Conservation (phyloP, 1,284 basidiomycete genomes). For the Sphaerobolus stellatus region DNA sequence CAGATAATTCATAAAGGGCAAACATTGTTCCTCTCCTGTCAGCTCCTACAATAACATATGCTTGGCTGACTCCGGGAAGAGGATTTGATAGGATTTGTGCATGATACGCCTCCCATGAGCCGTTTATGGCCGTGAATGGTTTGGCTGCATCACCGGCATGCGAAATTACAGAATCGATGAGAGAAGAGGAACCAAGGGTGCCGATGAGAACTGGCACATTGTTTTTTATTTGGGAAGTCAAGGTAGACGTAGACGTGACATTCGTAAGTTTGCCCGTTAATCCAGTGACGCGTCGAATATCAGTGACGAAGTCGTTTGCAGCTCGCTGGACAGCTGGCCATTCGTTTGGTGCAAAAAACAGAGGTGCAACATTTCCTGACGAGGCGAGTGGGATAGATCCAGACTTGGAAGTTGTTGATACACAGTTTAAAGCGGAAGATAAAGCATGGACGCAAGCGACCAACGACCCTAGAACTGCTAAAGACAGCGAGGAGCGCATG, state of each 20-base stretch:
- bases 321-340: conserved; percentile 67
- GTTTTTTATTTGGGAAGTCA: conserved; percentile 22
- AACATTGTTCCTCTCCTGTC: conserved; percentile 70
- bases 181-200: conserved; percentile 60
- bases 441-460: not conserved
- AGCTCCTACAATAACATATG: conserved; percentile 64
- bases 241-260: conserved; percentile 34
- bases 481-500: not conserved
- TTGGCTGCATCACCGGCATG: conserved; percentile 15
- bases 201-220: conserved; percentile 58
- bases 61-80: conserved; percentile 54
- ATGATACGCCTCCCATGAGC: conserved; percentile 65
- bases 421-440: not conserved
- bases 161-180: conserved; percentile 57
- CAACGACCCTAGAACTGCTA: not conserved
- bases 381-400: conserved; percentile 34
- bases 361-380: conserved; percentile 45
- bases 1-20: conserved; percentile 67
- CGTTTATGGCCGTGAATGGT: conserved; percentile 43
- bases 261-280: conserved; percentile 49
- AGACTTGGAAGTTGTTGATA: conserved; percentile 1
- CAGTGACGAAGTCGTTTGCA: conserved; percentile 57
- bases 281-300: conserved; percentile 61
- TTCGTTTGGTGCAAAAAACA: conserved; percentile 55
- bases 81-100: conserved; percentile 54